phyloP scores from a whole-genome alignment of 2,329 filamentous ascomycete genomes.

The Aspergillus eucalypticola region DNA sequence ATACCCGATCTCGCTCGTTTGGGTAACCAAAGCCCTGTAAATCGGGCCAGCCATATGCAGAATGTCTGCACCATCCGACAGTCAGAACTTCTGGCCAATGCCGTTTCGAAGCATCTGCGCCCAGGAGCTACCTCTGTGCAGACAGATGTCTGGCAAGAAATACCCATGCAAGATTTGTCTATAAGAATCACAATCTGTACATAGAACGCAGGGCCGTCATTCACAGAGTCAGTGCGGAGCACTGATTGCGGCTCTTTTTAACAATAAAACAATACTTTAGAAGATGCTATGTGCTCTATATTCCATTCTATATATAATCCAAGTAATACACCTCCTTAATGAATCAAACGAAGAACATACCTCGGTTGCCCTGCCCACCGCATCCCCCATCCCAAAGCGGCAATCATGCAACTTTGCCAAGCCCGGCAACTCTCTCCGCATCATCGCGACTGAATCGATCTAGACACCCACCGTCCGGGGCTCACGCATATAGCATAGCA shows the following conservation, averaged over 20 bases:
- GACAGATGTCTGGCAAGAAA: not conserved
- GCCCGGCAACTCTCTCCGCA: slow-evolving; percentile 16
- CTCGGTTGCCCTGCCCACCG: slow-evolving; percentile 38
- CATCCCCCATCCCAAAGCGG: slow-evolving; percentile 27
- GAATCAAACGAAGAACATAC: not conserved
- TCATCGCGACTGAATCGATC: not conserved
- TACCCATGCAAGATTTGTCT: not conserved
- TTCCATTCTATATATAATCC: too few relatives aligned
- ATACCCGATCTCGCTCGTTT: not conserved
- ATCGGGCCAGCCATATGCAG: not conserved
- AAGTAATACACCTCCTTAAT: too few relatives aligned
- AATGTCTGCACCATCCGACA: not conserved
- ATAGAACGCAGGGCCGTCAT: not conserved
- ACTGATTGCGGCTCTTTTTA: not conserved
- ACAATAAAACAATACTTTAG: too few relatives aligned
- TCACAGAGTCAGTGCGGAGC: not conserved
- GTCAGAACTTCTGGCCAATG: not conserved
- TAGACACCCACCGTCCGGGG: not conserved
- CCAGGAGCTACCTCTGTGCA: not conserved
- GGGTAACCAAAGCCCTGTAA: not conserved
- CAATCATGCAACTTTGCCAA: slow-evolving; percentile 39
- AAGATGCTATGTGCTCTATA: too few relatives aligned
- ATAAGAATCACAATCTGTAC: not conserved
- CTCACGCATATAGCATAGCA: not conserved
- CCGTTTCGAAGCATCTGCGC: not conserved